phyloP scores from a whole-genome alignment of 306 rosid genomes.

The Dryas alaskensis region DNA sequence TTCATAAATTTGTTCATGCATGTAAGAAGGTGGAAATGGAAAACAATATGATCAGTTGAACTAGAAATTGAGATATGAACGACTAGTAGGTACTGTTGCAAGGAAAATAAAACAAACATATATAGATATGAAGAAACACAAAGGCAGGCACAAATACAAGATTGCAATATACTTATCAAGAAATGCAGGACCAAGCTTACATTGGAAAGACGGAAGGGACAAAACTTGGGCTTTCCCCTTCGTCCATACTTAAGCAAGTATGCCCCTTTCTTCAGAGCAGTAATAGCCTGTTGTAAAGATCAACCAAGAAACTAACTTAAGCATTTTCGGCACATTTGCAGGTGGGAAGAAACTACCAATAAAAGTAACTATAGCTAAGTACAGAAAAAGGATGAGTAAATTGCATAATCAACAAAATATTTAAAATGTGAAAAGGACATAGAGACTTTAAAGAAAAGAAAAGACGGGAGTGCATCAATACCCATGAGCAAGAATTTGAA shows the following conservation, averaged over 20 bases:
- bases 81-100: not conserved
- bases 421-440: not conserved
- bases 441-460: not conserved
- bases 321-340: slow-evolving; percentile 21
- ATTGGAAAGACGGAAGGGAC: slow-evolving; percentile 95
- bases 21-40: too few species aligned
- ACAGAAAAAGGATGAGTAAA: not conserved
- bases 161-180: slow-evolving; percentile 16
- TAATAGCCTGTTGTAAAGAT: slow-evolving; percentile 71
- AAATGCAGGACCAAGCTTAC: slow-evolving; percentile 51
- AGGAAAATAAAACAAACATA: slow-evolving; percentile 10
- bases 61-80: too few species aligned
- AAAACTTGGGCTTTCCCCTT: slow-evolving; percentile 96
- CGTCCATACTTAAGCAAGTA: slow-evolving; percentile 95
- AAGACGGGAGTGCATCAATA: not conserved
- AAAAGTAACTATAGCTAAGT: not conserved
- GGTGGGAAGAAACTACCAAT: slow-evolving; percentile 12
- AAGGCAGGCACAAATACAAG: slow-evolving; percentile 1
- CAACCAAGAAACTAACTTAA: slow-evolving; percentile 31
- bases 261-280: slow-evolving; percentile 97
- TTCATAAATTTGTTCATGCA: too few species aligned
- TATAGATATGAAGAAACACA: not conserved
- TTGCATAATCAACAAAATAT: not conserved
- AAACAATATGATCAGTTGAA: too few species aligned
- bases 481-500: not conserved